Evolutionary conservation across 2,329 filamentous ascomycete genomes (phyloP), one percentile per base, ranked within the genome.

Genomic region (Fusarium stilboides): DNA sequence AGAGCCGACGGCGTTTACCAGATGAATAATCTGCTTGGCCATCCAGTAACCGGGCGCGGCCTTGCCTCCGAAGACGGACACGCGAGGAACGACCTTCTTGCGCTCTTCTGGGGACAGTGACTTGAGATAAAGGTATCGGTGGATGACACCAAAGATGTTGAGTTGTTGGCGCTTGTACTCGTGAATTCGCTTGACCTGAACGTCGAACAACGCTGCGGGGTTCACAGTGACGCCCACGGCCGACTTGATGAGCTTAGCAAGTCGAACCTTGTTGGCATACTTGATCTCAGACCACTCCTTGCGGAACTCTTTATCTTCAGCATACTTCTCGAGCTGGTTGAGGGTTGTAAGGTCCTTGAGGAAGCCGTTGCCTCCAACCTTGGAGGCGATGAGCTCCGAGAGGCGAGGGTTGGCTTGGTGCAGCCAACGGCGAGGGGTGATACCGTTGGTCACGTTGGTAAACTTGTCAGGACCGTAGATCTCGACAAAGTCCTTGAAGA

Each of bases 81-180:
- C 96, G 52, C 95, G 91, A 17, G 94, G 94, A 44, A 91, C 88
- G 64, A 93, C 86, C 83, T 96, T 96, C 86, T 97, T 95, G 71
- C 91, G 89, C 78, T 97, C 92, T 74, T 94, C 93, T 0, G 93
- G 85, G 24, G 87, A 89, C 91, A 97, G 89, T 36, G 88, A 87
- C 84, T 98, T 99, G 79, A 99, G 91, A 15, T 88, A 88, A 39
- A 99, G 86, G 80, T 98, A 99, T 52, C 95, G 91, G 80, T 97
- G 93, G 72, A 99, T 98, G 65, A 98, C 94, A 60, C 96, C 96
- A 76, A 98, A 98, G 74, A 99, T 98, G 84, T 99, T 99, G 79
- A 99, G 90, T 82, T 99, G 96, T 82, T 99, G 95, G 62, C 94
- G 92, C 87, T 99, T 99, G 84, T 99, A 99, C 81, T 99, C 96